Percentiles rank a stretch among this genome's conserved stretches.
Evolutionary conservation across 495 filamentous ascomycete species (phyloP).

Genomic region (Cercophora scortea): DNA sequence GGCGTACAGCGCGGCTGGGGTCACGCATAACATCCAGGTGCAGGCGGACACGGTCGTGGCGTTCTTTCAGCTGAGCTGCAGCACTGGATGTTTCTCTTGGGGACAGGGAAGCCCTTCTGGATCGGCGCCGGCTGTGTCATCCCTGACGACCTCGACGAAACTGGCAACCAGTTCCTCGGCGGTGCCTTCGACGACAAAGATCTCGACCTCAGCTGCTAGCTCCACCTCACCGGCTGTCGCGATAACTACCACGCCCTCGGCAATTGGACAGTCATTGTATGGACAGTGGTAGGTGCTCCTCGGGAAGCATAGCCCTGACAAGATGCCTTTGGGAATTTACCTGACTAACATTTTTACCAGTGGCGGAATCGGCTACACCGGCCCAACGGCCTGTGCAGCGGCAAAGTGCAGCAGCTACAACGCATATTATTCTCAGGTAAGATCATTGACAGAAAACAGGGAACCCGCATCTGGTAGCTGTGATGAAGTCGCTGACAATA

Average conservation of each 20-base stretch:
- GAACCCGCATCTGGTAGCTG: background rate
- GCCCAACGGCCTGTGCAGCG: conserved; percentile 2
- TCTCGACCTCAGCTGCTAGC: no score
- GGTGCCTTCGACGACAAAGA: conserved; percentile 1
- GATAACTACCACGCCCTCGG: background rate
- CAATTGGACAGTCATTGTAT: conserved; percentile 2
- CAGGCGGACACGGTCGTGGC: conserved; percentile 40
- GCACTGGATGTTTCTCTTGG: conserved; percentile 30
- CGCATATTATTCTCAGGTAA: conserved; percentile 8
- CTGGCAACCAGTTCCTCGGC: background rate
- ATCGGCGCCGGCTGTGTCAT: background rate
- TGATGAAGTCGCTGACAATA: no score
- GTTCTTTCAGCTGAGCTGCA: conserved; percentile 41
- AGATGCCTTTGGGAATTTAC: background rate
- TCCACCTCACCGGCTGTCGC: background rate
- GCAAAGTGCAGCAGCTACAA: conserved; percentile 11
- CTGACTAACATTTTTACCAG: background rate
- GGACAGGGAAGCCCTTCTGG: conserved; percentile 19
- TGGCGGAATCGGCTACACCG: conserved; percentile 10
- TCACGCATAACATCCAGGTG: conserved; percentile 43
- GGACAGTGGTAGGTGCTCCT: background rate
- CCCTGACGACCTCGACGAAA: background rate
- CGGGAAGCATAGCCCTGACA: no score
- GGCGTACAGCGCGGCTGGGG: conserved; percentile 41
- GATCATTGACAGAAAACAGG: background rate